Base-by-base conservation (phyloP, 2,329 filamentous ascomycete genomes). In the Fusarium pseudograminearum region DNA sequence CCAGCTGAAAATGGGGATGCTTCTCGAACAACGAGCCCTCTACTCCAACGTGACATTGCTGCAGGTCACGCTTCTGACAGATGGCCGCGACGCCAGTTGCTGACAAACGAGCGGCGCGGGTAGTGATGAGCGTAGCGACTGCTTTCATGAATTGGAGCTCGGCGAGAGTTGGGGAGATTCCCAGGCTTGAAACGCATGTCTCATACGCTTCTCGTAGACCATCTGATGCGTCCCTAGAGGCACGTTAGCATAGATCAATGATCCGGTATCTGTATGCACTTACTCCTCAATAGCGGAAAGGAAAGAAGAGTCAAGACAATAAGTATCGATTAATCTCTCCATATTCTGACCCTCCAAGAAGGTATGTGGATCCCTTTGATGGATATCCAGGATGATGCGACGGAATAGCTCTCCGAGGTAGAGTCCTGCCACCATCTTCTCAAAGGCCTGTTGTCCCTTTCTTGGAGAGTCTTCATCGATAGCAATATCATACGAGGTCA, bases 21-120 rank as follows among this genome's bases (percentile, higher is more conserved):
- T 98, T 98, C 86, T 97, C 98, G 84, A 99, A 98, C 57, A 99
- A 94, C 18, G 93, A 97, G 31, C 96, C 96, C 77, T 99, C 96
- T 41, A 96, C 96, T 74, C 96, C 96, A 31, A 98, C 96, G 79
- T 98, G 95, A 83, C 93, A 97, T 30, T 87, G 86, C 76, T 91
- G 83, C 80, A 94, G 94, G 71, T 89, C 87, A 87, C 98, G 98
- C 90, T 98, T 98, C 83, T 91, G 96, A 87, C 92, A 94, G 77
- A 99, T 98, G 57, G 95, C 96, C 10, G 95, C 94, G 47, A 98
- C 93, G 80, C 96, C 96, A 75, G 96, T 98, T 26, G 95, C 91
- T 16, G 94, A 97, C 48, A 99, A 88, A 63, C 96, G 93, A 40
- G 96, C 96, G 16, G 94, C 93, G 62, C 96, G 93, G n/a, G 94